phyloP scores from a whole-genome alignment of 2,329 filamentous ascomycete genomes.

The Verticillium alfalfae region DNA sequence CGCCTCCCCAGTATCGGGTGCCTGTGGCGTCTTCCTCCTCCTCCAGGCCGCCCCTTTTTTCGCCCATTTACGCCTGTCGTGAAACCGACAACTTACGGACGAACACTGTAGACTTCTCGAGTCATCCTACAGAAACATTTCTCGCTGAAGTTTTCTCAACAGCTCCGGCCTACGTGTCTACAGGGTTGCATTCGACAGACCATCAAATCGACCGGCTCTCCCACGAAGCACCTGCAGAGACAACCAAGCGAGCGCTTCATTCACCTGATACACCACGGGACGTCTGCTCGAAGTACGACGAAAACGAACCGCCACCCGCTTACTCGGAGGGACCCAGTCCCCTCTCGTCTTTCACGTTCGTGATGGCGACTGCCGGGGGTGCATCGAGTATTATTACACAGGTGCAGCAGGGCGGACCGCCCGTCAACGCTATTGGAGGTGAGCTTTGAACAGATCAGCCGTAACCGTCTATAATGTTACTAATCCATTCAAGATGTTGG shows the following conservation, averaged over 20 bases:
- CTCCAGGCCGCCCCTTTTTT: conserved; percentile 53
- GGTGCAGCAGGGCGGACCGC: conserved; percentile 88
- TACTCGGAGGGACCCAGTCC: conserved; percentile 95
- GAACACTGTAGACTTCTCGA: neutral
- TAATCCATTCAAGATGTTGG: conserved; percentile 55
- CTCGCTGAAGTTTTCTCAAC: conserved; percentile 22
- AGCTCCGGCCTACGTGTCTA: conserved; percentile 51
- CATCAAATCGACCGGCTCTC: conserved; percentile 30
- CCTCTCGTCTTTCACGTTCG: conserved; percentile 85
- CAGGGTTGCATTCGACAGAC: conserved; percentile 30
- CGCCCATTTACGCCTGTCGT: conserved; percentile 47
- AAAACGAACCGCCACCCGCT: conserved; percentile 89
- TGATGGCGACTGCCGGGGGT: conserved; percentile 97
- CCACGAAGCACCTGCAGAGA: conserved; percentile 59
- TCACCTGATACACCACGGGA: conserved; percentile 70
- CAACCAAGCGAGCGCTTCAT: conserved; percentile 71
- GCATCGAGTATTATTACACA: conserved; percentile 98
- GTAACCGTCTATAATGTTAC: neutral
- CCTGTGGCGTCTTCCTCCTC: conserved; percentile 46
- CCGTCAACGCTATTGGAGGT: conserved; percentile 87
- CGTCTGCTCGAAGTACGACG: conserved; percentile 68
- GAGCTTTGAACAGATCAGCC: conserved; percentile 18
- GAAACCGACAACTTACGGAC: conserved; percentile 29
- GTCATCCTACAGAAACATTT: conserved; percentile 14
- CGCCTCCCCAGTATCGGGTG: conserved; percentile 55